Base-by-base conservation (phyloP, 2,329 filamentous ascomycete genomes). In the Sporothrix pseudoabietina region DNA sequence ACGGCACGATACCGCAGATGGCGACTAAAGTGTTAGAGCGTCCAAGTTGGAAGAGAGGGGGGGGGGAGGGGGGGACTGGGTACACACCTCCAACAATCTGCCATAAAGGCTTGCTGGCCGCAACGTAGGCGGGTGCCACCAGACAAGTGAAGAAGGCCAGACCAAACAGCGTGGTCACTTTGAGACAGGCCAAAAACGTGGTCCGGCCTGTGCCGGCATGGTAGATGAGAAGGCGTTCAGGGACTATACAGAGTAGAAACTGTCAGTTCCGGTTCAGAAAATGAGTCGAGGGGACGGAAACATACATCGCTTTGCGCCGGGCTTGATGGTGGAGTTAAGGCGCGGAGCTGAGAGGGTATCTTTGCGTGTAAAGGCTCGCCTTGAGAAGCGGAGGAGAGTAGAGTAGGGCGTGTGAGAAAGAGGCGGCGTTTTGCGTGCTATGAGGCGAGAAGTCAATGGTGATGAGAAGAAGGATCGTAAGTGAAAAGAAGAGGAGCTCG, bases 181-280 rank as follows among this genome's bases (percentile, higher is more conserved):
- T 93, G 75, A 92, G 80, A 78, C 89, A 87, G 68, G 91, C 92
- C 63, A 95, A 82, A 76, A 92, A 90, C 7, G 89, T 88, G 41
- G 88, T 91, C 73, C 88, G 86, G 9, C 86, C 86, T 0, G 88
- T 91, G 71, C 93, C 92, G 71, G 90, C 90, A 82, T 94, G 91
- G 81, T 93, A 97, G 75, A 97, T 87, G 77, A 94, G 85, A 39
- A 94, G 79, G 16, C 83, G 83, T 75, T 88, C 85, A 0, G 89
- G 88, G 74, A 75, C 66, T 72, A 26, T 3, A 6, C 1, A 14
- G 14, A n/a, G 16, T 52, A 52, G 47, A 19, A 16, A n/a, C 14
- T 9, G 14, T 73, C 32, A 70, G 65, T n/a, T 4, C 8, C 1
- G 4, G 12, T 16, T 32, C n/a, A 16, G 16, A 44, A 35, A 7